phyloP scores from a whole-genome alignment of 768 basidiomycete genomes.

The Infundibulicybe gibba region DNA sequence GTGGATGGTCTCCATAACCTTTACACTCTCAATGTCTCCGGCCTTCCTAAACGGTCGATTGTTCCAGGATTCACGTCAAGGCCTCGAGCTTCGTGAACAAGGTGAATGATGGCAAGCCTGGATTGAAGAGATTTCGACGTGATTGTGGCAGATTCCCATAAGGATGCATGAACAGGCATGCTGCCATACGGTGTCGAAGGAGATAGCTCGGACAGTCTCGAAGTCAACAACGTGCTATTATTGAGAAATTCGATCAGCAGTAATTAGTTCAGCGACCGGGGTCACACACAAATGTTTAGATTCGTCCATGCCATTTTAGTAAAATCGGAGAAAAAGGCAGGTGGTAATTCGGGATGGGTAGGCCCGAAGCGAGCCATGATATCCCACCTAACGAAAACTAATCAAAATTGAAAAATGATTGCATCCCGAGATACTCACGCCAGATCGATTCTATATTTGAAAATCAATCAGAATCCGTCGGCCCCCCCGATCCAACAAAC shows the following conservation, averaged over 20 bases:
- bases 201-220: conserved; percentile 57
- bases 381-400: conserved; percentile 55
- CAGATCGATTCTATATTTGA: conserved; percentile 67
- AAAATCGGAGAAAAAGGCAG: conserved; percentile 78
- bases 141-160: conserved; percentile 75
- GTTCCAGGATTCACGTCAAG: conserved; percentile 82
- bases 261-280: not conserved
- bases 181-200: conserved; percentile 71
- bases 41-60: conserved; percentile 64
- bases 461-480: too few species aligned
- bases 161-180: conserved; percentile 69
- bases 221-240: conserved; percentile 50
- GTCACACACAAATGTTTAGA: conserved; percentile 67
- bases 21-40: conserved; percentile 63
- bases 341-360: conserved; percentile 55
- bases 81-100: conserved; percentile 82
- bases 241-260: not conserved
- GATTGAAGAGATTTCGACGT: conserved; percentile 67
- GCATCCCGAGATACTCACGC: conserved; percentile 41
- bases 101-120: conserved; percentile 79
- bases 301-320: conserved; percentile 84
- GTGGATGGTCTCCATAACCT: conserved; percentile 72
- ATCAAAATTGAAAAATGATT: not conserved
- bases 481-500: not conserved
- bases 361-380: conserved; percentile 78